Conservation (phyloP, 2,329 filamentous ascomycete species). For the Penicillium hesseltinei region DNA sequence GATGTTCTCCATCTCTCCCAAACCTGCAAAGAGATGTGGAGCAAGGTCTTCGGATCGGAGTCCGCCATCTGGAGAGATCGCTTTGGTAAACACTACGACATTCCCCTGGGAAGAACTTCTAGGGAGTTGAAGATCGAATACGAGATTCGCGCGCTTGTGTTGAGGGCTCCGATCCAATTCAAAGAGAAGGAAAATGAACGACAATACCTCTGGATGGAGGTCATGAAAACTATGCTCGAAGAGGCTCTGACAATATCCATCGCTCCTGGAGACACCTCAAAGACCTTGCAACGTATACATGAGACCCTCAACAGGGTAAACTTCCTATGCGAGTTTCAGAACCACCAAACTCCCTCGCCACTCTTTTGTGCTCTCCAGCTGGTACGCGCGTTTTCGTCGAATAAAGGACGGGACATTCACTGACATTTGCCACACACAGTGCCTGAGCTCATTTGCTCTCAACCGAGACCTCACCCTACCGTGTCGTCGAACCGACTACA, state of each 20-base stretch:
- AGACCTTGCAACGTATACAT: slow-evolving; percentile 24
- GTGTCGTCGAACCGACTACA: slow-evolving; percentile 33
- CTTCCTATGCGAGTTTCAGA: slow-evolving; percentile 27
- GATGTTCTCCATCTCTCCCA: slow-evolving; percentile 34
- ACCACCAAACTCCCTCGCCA: slow-evolving; percentile 18
- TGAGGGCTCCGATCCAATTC: slow-evolving; percentile 31
- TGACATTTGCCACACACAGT: slow-evolving; percentile 23
- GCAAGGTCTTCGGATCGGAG: slow-evolving; percentile 25
- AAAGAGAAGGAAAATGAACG: slow-evolving; percentile 22
- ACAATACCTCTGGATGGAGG: slow-evolving; percentile 32
- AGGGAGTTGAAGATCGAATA: slow-evolving; percentile 35
- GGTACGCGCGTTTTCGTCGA: slow-evolving; percentile 17
- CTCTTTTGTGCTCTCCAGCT: slow-evolving; percentile 32
- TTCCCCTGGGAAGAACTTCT: slow-evolving; percentile 19
- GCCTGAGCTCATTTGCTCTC: slow-evolving; percentile 36
- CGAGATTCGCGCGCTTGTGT: slow-evolving; percentile 35
- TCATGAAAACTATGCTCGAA: slow-evolving; percentile 31
- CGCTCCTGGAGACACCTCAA: slow-evolving; percentile 11
- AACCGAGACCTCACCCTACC: slow-evolving; percentile 23
- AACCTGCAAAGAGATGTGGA: slow-evolving; percentile 27
- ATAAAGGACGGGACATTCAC: not conserved
- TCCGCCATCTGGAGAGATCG: slow-evolving; percentile 37
- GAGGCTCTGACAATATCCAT: slow-evolving; percentile 18
- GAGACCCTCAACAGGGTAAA: slow-evolving; percentile 17
- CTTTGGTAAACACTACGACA: slow-evolving; percentile 37